Base-by-base conservation (phyloP, 306 rosid genomes). In the Oemleria cerasiformis region DNA sequence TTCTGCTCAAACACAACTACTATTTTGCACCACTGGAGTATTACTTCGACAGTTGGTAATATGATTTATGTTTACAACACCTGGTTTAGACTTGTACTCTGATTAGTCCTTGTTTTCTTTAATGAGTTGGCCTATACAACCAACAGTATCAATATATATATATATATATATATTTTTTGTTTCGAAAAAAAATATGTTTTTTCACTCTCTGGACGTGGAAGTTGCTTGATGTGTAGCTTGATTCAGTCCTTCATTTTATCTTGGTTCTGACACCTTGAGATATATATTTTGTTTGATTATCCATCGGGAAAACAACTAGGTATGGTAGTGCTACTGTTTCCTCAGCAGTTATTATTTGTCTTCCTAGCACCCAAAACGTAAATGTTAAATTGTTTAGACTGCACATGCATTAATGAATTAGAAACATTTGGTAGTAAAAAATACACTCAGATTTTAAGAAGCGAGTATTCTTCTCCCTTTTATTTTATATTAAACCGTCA, bases 11-110 rank as follows among this genome's bases (percentile, higher is more conserved):
- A 94, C 98, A 53, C 85, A 84, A 62, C 88, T 94, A 53, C 85
- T 94, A 48, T 94, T 94, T 84, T 94, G 98, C 83, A 94, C 98
- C 70, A 91, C 97, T 74, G 98, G 97, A 80, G 97, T 94, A 60
- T 77, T 94, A 78, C 98, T 94, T 81, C 86, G 98, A 50, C 87
- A 81, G 75, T 79, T 94, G 97, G 98, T 94, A 87, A 78, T 75
- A 66, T 54, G 56, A 25, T 40, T 66, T 62, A 64, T 73, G 53
- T 63, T 69, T 48, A 12, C 3, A 40, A 42, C 50, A 69, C 25
- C 54, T 61, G 54, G 55, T 77, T 79, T 63, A 40, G 15, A 62
- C 21, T 63, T 0, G 21, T 40, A 40, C 25, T 17, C 48, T 40
- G 34, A 36, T 59, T 59, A 49, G 73, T 45, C 60, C 62, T 77